Evolutionary conservation across 169 alveolate species (phyloP), one percentile per base, ranked within the genome.

Genomic region (Plasmodium reichenowi): DNA sequence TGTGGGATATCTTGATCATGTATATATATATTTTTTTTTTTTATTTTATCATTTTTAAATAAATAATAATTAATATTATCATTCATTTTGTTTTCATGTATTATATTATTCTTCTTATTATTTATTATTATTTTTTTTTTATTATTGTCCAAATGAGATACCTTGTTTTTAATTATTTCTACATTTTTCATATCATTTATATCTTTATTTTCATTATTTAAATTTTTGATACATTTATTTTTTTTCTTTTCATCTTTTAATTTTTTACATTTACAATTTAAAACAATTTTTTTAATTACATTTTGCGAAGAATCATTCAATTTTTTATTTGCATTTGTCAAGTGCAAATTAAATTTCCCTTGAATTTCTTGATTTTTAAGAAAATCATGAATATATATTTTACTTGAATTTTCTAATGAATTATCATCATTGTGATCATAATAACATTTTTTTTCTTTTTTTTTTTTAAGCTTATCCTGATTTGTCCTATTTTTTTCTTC

Each of bases 201-300:
- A 47, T 56, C 7, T 5, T 32, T 15, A 20, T 1, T 20, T 8
- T 52, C 47, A 38, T 7, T 66, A 32, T 74, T 24, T 9, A 43
- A 38, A n/a, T 63, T 20, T 26, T 56, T 56, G 17, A 20, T 24
- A n/a, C 48, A 0, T 56, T 54, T 72, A 68, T 59, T 8, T 29
- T 59, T 26, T 52, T 72, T 72, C 48, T 52, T 20, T 20, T 26
- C 45, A 9, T 26, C 17, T 38, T 22, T 54, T 48, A 62, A 24
- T 24, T 76, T 54, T 20, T 32, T 17, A 12, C 29, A 63, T 64
- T 76, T 76, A 50, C 52, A 76, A 76, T 76, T 76, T 68, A 76
- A 52, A 3, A 76, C 52, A 63, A 76, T 64, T 76, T 76, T 76
- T 56, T 76, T 54, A 76, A 63, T 64, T 76, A 76, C 47, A 76